Base-by-base conservation (phyloP, 1,284 basidiomycete species). In the Gomphus bonarii region DNA sequence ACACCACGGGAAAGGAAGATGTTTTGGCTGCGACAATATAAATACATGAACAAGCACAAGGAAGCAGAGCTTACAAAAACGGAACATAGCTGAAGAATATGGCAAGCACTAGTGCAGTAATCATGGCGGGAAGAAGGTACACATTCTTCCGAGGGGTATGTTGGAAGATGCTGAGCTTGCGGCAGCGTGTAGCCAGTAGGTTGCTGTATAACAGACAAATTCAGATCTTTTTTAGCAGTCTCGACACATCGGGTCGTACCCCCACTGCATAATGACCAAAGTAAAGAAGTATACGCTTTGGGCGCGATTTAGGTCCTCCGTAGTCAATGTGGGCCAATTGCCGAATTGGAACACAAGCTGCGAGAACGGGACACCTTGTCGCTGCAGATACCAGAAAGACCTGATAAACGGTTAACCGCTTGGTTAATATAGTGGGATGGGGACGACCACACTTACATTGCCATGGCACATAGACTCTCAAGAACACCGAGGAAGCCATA, bases 261-360 rank as follows among this genome's bases (percentile, higher is more conserved):
- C 81, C 74, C 79, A 85, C 70, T 87, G 85, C 76, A 82, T 81
- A 59, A 84, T 73, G 50, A 87, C 78, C 43, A 87, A 73, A 33
- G 79, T 84, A 70, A 80, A 79, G 67, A 80, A 82, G 65, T 42
- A 75, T 47, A 78, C 70, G 28, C 68, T 73, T 63, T 79, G 76
- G 9, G 76, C 77, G 42, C 68, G 63, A 59, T 69, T 66, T 28
- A 78, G 69, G 16, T 73, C 66, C 59, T 77, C 73, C 57, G 69
- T 60, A 55, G 54, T 66, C 64, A 62, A 65, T 54, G 54, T 66
- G 52, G 62, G 72, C 71, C 60, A 73, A 60, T 66, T 71, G 14
- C 80, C 80, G 58, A 78, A 82, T 22, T 75, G 70, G 57, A 80
- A 68, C 47, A 73, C 78, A 22, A 82, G 65, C 11, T 75, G 72